phyloP scores from a whole-genome alignment of 805 yeast genomes.

The Candida anglica region DNA sequence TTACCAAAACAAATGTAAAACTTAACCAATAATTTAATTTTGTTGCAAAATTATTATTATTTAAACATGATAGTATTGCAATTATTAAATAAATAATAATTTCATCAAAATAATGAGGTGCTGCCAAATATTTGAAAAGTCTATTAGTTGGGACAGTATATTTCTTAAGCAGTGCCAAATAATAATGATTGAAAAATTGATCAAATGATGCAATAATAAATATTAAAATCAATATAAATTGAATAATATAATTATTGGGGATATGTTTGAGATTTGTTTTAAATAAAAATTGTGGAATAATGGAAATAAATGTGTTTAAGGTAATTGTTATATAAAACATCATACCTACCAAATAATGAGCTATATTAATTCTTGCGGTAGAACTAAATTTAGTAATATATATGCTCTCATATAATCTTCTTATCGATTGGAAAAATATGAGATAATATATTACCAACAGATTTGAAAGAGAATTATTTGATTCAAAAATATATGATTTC shows the following conservation, averaged over 20 bases:
- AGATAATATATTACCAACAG: conserved; percentile 21
- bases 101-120: conserved; percentile 74
- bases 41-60: conserved; percentile 12
- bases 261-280: no score
- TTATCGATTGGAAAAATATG: conserved; percentile 43
- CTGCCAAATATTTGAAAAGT: conserved; percentile 46
- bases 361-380: conserved; percentile 54
- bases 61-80: conserved; percentile 13
- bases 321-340: conserved; percentile 52
- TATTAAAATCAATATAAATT: conserved; percentile 24
- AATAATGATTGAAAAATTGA: conserved; percentile 49
- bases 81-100: conserved; percentile 47
- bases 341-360: conserved; percentile 65
- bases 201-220: conserved; percentile 49
- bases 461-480: no score
- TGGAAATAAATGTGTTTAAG: conserved; percentile 23
- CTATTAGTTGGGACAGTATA: conserved; percentile 54
- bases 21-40: conserved; percentile 17
- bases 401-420: conserved; percentile 55
- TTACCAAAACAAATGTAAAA: conserved; percentile 35
- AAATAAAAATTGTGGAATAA: no score
- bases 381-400: conserved; percentile 44
- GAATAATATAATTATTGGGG: no score
- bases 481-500: no score
- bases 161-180: conserved; percentile 47